Evolutionary conservation across 805 yeast species (phyloP), one percentile per base, ranked within the genome.

Genomic region (Cyberlindnera xishuangbannaensis): DNA sequence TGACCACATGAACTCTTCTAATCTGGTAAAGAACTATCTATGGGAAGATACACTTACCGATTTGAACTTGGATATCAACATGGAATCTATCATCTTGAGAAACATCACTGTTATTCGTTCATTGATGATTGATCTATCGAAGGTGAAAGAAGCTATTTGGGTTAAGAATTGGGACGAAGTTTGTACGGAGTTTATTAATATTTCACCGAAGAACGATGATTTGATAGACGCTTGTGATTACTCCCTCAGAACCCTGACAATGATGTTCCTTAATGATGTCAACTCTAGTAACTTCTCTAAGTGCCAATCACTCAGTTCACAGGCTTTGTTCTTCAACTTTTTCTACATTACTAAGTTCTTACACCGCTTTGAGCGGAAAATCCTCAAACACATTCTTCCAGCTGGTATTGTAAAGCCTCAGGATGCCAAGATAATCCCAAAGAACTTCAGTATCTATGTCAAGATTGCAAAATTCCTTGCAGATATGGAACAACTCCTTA

Each of bases 111-210:
- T 65, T 51, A 25, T 64, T 49, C 42, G 59, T 50, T 41, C 61
- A 45, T 22, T 51, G 48, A 19, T 53, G 34, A 48, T 67, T 31
- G 65, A 62, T 30, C 37, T 64, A 26, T 44, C 61, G 7, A 49
- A 49, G n/a, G 57, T 58, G 14, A 62, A 63, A 36, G 62, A 55
- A 21, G 50, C 53, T 7, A 46, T 67, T 34, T 67, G 71, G 70
- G 37, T 40, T 9, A 59, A 62, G 22, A 61, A 62, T 29, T 66
- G 60, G 52, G 40, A 28, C 8, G 35, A 37, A 5, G 30, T 50
- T 11, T 40, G 43, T 18, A 12, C 39, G 6, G 54, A 50, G n/a
- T 52, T 53, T 36, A 30, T 49, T 15, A 24, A 25, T 3, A 33
- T 47, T 3, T 20, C 25, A 15, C 42, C 48, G 10, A 48, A 47